Percentiles rank a stretch among this genome's conserved stretches.
These are phyloP conservation scores for Apiospora saccharicola DNA, from an alignment of 2,329 filamentous ascomycete species.

Conservation along the genomic window DNA sequence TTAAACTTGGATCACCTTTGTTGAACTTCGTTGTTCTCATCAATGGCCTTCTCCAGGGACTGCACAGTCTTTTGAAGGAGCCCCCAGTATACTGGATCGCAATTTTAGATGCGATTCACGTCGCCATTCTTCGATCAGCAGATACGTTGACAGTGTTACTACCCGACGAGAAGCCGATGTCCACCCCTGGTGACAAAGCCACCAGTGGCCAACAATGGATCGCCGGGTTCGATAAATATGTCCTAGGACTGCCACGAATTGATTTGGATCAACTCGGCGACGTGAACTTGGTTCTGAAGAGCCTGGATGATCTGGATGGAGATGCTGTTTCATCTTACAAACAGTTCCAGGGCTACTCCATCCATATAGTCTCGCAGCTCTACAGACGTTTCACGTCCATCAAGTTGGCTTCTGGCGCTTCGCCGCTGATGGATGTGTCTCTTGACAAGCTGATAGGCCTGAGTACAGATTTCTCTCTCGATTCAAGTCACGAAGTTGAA, in stretches of 20 bases:
- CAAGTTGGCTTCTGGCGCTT: constrained; percentile 1
- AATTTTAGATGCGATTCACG: constrained; percentile 41
- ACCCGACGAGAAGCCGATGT: not conserved
- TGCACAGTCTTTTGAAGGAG: constrained; percentile 36
- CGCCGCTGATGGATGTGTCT: not conserved
- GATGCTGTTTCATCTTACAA: constrained; percentile 25
- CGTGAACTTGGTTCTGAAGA: constrained; percentile 22
- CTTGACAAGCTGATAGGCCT: constrained; percentile 28
- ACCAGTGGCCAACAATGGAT: not conserved
- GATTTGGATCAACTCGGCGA: constrained; percentile 29
- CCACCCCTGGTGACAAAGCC: not conserved
- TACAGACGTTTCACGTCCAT: constrained; percentile 39
- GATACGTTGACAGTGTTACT: constrained; percentile 17
- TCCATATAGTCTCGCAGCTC: constrained; percentile 40
- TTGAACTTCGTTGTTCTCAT: constrained; percentile 51
- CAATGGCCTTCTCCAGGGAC: constrained; percentile 40
- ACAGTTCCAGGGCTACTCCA: constrained; percentile 36
- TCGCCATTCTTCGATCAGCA: constrained; percentile 33
- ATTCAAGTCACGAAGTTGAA: constrained; percentile 15
- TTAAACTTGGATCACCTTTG: constrained; percentile 41
- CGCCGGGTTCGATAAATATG: not conserved
- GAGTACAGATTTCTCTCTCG: constrained; percentile 30
- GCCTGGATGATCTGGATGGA: constrained; percentile 27
- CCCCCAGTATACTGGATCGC: constrained; percentile 35
- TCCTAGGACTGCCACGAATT: constrained; percentile 26